Base-by-base conservation (phyloP, 208 protist genomes). In the Blastocrithidia nonstop region DNA sequence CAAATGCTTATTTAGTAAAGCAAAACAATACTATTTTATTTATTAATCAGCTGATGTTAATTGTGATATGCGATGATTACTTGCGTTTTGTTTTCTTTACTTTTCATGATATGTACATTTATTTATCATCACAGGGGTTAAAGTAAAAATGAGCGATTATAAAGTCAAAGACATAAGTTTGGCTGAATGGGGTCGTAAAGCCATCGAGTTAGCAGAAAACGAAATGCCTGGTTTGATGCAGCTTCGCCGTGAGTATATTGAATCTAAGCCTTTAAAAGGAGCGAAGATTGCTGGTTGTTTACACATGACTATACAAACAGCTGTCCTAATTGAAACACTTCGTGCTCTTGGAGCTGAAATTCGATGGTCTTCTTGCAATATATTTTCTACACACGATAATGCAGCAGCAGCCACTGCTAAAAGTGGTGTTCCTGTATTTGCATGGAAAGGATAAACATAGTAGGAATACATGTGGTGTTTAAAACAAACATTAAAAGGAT, bases 231-330 rank as follows among this genome's bases (percentile, higher is more conserved):
- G 98, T 42, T 84, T 99, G 25, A 99, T 99, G 96, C 71, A 95
- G 50, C 66, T 94, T 21, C 85, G 96, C 61, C 63, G 65, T 33
- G 85, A 95, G 61, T 93, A 81, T 48, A 90, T 86, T 35, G 21
- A 65, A 6, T 60, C 67, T 25, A 69, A 98, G 80, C 95, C 95
- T 27, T 80, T 99, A 15, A 83, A 93, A 22, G 97, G 97, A 42
- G 93, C 95, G 26, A 87, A 96, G 60, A 96, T 99, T 60, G 85
- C 93, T 15, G 98, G 98, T 23, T 99, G 93, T 66, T 87, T 99
- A 29, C 98, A 99, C 90, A 99, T 99, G 97, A 99, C 98, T 25
- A 90, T 99, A 54, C 96, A 99, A 88, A 99, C 98, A 36, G 98
- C 96, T 35, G 96, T 98, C 21, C 87, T 99, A n/a, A 99, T 99